Evolutionary conservation across 805 yeast species (phyloP), one percentile per base, ranked within the genome.

Genomic region (Monosporozyma aquatica): DNA sequence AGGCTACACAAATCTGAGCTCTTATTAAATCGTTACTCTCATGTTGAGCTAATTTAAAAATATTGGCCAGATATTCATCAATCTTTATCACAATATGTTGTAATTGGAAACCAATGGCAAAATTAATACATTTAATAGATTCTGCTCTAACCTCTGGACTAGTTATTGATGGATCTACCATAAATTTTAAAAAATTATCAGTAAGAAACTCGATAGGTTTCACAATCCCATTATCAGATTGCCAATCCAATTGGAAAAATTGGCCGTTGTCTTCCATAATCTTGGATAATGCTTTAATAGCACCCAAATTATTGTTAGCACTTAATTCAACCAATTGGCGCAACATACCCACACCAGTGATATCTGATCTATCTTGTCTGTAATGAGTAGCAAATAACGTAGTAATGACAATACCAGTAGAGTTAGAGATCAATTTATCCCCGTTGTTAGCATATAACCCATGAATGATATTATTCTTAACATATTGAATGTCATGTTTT

Each of bases 401-500:
- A 2, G 97, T 84, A 41, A 90, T 78, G 39, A 87, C 95, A 55
- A 81, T 87, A 30, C 97, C 96, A 5, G 96, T 81, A 46, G 90
- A 85, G 56, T 84, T 87, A 47, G 95, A 74, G 23, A 90, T 83
- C 50, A 85, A 66, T 15, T 43, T 28, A 40, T 51, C 54, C 5
- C 47, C 43, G 28, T 43, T 41, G 10, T 41, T 25, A 22, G 58
- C 51, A 32, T 55, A 53, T 15, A 62, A 46, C 17, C 87, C 69
- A 47, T 61, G 53, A 50, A 68, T 49, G 20, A 72, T 62, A 42
- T 64, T 53, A n/a, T 56, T 46, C 48, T 73, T 69, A 28, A 80
- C 67, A 51, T 74, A 70, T 8, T 61, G 67, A 50, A 48, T 61
- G 64, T 40, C 58, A 54, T 41, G 71, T 39, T 43, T 46, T 14